Base-by-base conservation (phyloP, 75 land plant species). In the Isoetes taiwanensis region DNA sequence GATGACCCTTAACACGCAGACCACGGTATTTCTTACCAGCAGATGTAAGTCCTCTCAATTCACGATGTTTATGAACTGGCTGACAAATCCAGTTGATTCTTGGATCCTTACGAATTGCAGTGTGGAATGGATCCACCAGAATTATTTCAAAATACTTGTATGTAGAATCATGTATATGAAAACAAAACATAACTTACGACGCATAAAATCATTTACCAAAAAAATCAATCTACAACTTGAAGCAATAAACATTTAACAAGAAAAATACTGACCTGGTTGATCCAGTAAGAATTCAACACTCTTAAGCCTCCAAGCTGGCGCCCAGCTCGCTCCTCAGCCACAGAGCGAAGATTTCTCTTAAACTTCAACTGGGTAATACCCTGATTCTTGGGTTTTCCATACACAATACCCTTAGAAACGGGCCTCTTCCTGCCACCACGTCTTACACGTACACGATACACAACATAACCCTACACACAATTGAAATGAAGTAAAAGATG, bases 301-400 rank as follows among this genome's bases (percentile, higher is more conserved):
- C 70, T 75, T 0, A 83, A 72, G n/a, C 82, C 82, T 6, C 87
- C 90, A 31, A 85, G 66, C 72, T 77, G 79, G 8, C 88, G 54
- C 3, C 90, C 90, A 34, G 90, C 90, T 16, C 90, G 67, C 55
- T 85, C 88, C 64, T 85, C 90, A 4, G 88, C 90, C 62, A 85
- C 87, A 10, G 90, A 85, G 19, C 88, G 50, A 73, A 83, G 61
- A 66, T 76, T 85, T 12, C 90, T 71, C 62, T 85, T 86, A 66
- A 85, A 85, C 62, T 85, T 85, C 33, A 85, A 78, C 64, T 85
- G 90, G 2, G 90, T 85, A 43, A 85, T 78, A 79, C 90, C 90
- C 76, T 82, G 86, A 58, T 82, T 75, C 14, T 61, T 76, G 8
- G 85, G 85, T 60, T 82, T 82, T n/a, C 85, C 85, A 61, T 79